Percentiles rank a stretch among this genome's conserved stretches.
Conservation (phyloP, 352 stramenopile species). For the Pythium phragmitis region DNA sequence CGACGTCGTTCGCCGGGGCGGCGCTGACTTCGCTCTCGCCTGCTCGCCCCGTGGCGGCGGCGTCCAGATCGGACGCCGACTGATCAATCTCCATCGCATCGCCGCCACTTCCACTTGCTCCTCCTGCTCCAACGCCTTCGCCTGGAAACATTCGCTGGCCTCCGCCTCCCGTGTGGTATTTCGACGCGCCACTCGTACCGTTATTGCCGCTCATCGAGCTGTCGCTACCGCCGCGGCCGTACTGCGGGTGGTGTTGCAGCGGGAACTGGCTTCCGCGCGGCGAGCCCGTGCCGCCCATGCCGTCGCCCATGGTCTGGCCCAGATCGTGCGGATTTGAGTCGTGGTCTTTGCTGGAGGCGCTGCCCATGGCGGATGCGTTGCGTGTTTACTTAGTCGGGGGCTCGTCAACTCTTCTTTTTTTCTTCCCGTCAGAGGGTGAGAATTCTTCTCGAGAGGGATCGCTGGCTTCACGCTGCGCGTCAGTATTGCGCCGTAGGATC, state of each 20-base stretch:
- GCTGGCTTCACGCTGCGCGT: too few relatives aligned
- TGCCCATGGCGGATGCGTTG: constrained; percentile 51
- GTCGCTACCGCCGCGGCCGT: constrained; percentile 41
- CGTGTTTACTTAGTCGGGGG: neutral
- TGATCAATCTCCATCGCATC: constrained; percentile 76
- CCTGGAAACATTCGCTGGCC: constrained; percentile 13
- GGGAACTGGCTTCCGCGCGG: constrained; percentile 38
- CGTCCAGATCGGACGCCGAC: constrained; percentile 32
- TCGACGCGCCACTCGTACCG: constrained; percentile 16
- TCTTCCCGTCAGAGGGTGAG: too few relatives aligned
- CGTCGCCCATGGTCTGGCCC: constrained; percentile 42
- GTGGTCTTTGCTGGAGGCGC: constrained; percentile 80
- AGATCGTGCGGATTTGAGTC: constrained; percentile 79
- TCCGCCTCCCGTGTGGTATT: constrained; percentile 7
- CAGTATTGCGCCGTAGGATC: too few relatives aligned
- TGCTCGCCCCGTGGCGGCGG: constrained; percentile 29
- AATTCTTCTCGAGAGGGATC: too few relatives aligned
- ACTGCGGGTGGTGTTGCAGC: constrained; percentile 69
- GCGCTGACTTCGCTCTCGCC: constrained; percentile 20
- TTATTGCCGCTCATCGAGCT: constrained; percentile 23
- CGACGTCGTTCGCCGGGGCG: constrained; percentile 36
- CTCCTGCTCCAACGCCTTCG: constrained; percentile 1
- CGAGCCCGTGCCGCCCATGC: constrained; percentile 31
- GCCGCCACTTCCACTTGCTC: constrained; percentile 7
- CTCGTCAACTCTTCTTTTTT: constrained; percentile 4